Conservation (phyloP, 208 protist species). For the Crithidia acanthocephali region DNA sequence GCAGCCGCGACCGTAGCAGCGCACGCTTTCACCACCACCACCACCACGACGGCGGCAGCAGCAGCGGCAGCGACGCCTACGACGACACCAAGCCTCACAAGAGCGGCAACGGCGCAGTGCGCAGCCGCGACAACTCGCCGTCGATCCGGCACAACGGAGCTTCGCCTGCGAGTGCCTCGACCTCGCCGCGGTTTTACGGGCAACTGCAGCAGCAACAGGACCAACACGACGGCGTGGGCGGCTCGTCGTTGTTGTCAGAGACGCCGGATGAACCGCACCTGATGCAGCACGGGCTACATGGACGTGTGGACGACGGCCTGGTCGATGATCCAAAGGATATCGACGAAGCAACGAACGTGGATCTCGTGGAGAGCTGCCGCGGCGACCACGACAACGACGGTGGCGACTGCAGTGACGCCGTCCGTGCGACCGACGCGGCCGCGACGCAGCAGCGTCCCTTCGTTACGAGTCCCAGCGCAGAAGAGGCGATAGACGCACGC, state of each 20-base stretch:
- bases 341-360: background rate
- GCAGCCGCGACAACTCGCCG: conserved; percentile 9
- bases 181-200: background rate
- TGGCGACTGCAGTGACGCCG: background rate
- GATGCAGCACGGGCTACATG: background rate
- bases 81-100: too few species aligned
- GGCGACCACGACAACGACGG: background rate
- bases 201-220: too few species aligned
- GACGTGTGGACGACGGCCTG: background rate
- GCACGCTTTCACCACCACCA: background rate
- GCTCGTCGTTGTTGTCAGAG: background rate
- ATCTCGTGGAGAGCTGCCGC: conserved; percentile 5
- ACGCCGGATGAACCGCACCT: conserved; percentile 12
- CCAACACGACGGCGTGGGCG: background rate
- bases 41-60: background rate
- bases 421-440: background rate
- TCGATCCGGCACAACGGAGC: background rate
- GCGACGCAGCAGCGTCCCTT: background rate
- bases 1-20: background rate
- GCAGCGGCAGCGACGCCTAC: background rate
- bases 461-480: background rate
- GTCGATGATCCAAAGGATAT: background rate
- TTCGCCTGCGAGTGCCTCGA: background rate
- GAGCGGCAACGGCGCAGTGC: conserved; percentile 11
- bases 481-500: background rate